Evolutionary conservation across 768 basidiomycete species (phyloP), one percentile per base, ranked within the genome.

Genomic region (Kockovaella imperatae): DNA sequence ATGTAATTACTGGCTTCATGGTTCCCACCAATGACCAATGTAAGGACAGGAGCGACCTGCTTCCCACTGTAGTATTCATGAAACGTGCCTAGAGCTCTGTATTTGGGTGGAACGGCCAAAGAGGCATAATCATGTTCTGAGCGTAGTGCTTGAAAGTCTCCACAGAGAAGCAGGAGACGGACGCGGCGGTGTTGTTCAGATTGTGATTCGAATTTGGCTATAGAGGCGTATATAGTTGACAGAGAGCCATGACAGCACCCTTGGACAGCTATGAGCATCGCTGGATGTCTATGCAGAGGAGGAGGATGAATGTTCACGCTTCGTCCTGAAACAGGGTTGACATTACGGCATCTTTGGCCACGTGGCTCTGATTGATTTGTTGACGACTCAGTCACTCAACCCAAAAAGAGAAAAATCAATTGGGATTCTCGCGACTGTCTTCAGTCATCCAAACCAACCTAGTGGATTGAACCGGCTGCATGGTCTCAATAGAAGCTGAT

Each of bases 1-100:
- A 97, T 77, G 65, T 96, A 95, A 59, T 90, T 95, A 18, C 87
- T 90, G 1, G 88, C 88, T 72, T 97, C 95, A 68, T 97, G 95
- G 66, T 97, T 97, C 7, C 95, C 95, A 14, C 95, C 95, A 62
- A 97, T 95, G 41, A 97, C 81, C 11, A 99, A 75, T 0, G 95
- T 99, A 67, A 93, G 72, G 3, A 93, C 70, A 0, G 91, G 89
- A 2, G 93, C 90, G n/a, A 57, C 73, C 62, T 76, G 82, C 64
- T 84, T 76, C 1, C 88, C 87, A 1, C 80, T 82, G 64, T 99
- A 96, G 70, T 97, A 99, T 59, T 73, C 60, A 74, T 87, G 76
- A 65, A 97, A 99, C 35, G 82, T 82, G 25, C 87, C 86, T 42
- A 97, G 75, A 21, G 78, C 73, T 54, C 82, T 83, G 72, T 90